phyloP scores from a whole-genome alignment of 768 basidiomycete genomes.

The Fomitopsis pulvina region DNA sequence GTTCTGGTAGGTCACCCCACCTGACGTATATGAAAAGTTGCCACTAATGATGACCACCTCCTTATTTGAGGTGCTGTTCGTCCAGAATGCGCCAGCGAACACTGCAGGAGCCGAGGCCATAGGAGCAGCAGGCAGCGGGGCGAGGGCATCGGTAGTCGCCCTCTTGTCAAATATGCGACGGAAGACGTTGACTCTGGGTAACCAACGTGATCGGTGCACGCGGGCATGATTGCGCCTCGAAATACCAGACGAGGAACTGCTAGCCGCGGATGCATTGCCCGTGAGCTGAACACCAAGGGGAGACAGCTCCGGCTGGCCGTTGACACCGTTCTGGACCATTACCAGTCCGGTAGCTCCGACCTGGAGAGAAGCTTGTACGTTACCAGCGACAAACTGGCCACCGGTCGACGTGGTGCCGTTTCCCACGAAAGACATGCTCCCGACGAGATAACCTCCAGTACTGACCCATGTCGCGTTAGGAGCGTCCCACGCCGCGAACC shows the following conservation, averaged over 20 bases:
- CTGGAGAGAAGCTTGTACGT: conserved; percentile 43
- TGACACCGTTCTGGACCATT: conserved; percentile 59
- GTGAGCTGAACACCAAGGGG: conserved; percentile 57
- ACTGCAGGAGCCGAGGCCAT: conserved; percentile 71
- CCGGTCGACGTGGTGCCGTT: conserved; percentile 51
- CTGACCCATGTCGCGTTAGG: conserved; percentile 58
- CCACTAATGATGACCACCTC: conserved; percentile 82
- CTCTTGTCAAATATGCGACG: conserved; percentile 40
- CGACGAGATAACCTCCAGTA: conserved; percentile 66
- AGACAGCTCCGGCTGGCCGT: conserved; percentile 46
- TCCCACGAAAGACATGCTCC: conserved; percentile 61
- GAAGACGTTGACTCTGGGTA: conserved; percentile 34
- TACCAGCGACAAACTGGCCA: conserved; percentile 66
- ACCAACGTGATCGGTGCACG: conserved; percentile 37
- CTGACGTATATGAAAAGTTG: conserved; percentile 66
- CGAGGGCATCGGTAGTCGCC: conserved; percentile 41
- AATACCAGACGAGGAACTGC: conserved; percentile 22
- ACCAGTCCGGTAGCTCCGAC: conserved; percentile 80
- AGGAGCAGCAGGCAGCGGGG: conserved; percentile 48
- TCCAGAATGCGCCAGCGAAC: conserved; percentile 86
- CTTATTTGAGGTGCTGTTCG: conserved; percentile 58
- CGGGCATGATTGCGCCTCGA: conserved; percentile 34
- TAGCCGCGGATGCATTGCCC: conserved; percentile 22
- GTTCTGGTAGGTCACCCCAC: conserved; percentile 37
- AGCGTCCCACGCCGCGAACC: conserved; percentile 75